Base-by-base conservation (phyloP, 75 land plant genomes). In the Pinus tabuliformis region DNA sequence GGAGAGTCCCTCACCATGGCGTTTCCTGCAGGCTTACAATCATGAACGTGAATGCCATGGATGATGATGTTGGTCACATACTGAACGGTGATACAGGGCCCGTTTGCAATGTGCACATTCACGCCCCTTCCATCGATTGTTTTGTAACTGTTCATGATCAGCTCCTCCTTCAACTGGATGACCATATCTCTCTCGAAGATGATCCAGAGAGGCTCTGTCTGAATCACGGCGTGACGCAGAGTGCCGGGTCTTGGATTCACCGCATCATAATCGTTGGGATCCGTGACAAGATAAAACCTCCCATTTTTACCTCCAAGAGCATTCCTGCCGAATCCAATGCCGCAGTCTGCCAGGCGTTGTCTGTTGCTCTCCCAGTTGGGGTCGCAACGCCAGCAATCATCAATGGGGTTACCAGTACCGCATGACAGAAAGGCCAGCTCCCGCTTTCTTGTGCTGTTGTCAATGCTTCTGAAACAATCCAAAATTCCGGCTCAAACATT, bases 51-150 rank as follows among this genome's bases (percentile, higher is more conserved):
- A 9, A 86, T 17, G 33, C 80, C 84, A 58, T 83, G 84, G 49
- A 83, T 54, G 18, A 83, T 83, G 45, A 83, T 58, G 59, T 83
- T 37, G 4, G 15, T 68, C 22, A 83, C 72, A 66, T 37, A 83
- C 30, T 88, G 88, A 45, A 90, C 54, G 8, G 86, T 88, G 73
- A 90, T 60, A 61, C 92, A 82, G 26, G 86, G 77, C 9, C 91
- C 92, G 56, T 73, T 30, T 0, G 86, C 84, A 5, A 91, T 86
- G 62, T 83, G 83, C 11, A 89, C 91, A 28, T 84, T 80, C 52
- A 66, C 82, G 5, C 93, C 91, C 1, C 93, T 49, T 0, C 81
- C 93, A 28, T 91, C 91, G 30, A 91, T 91, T 24, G 93, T 89
- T 74, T 91, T 91, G 85, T 76, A 77, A 56, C 89, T 79, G 52